Evolutionary conservation across 2,329 filamentous ascomycete genomes (phyloP), one percentile per base, ranked within the genome.

Genomic region (Paradendryphiella salina): DNA sequence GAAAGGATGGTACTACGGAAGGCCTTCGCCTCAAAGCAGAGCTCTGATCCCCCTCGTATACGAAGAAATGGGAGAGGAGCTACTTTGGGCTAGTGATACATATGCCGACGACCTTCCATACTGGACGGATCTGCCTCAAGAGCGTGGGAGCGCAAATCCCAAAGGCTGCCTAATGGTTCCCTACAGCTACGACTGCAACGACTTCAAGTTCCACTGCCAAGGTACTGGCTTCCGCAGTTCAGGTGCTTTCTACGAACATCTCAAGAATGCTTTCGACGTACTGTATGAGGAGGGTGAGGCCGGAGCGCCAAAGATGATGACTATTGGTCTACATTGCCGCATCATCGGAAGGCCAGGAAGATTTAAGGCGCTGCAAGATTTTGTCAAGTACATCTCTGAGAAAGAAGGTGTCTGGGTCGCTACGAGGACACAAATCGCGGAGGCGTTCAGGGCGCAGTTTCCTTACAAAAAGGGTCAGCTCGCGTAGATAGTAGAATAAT

Each of bases 41-140:
- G 75, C 75, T 8, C 64, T 81, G 17, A 72, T 82, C 0, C 76
- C 75, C n/a, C 72, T 79, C 43, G 75, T 81, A 0, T 81, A 80
- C 62, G 75, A 79, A 50, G 80, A 82, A 64, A 77, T 82, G 72
- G 77, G 78, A 3, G 75, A 78, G 42, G 73, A 75, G 47, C 72
- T 83, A 0, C 61, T 81, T 0, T 83, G 79, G 74, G 73, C 74
- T 17, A 73, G 70, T 13, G 80, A 83, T 54, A 75, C 73, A 0
- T 83, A 82, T 51, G 78, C 79, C 11, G 81, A 83, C 50, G 80
- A 83, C 50, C 68, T 82, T 5, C 80, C 80, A 0, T 82, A 82
- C 64, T 82, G 80, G 80, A 71, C 77, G 4, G 80, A 82, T 58
- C 65, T 82, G 1, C 79, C 79, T 0, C 69, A 74, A 23, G 81